Percentiles rank a stretch among this genome's conserved stretches.
These are phyloP conservation scores for Somion occarium DNA, from an alignment of 1,284 basidiomycete genomes.

Conservation along the genomic window DNA sequence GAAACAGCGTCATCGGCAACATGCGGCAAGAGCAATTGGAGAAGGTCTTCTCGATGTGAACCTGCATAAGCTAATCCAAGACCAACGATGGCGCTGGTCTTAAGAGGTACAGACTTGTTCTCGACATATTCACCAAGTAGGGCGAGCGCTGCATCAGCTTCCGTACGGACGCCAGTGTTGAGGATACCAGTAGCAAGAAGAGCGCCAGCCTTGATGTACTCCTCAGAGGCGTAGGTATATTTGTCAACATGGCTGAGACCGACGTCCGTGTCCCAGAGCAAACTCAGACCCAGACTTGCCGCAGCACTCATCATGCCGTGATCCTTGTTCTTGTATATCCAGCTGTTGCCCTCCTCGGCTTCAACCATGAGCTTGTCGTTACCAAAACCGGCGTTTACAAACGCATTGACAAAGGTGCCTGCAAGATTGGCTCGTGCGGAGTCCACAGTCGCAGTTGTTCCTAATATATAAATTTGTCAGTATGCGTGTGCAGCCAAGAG, in stretches of 20 bases:
- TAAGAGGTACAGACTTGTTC: constrained; percentile 81
- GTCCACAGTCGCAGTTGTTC: constrained; percentile 74
- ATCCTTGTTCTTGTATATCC: constrained; percentile 99
- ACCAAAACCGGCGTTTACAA: constrained; percentile 98
- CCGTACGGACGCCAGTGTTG: constrained; percentile 86
- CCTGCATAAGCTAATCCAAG: constrained; percentile 95
- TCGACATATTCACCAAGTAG: constrained; percentile 91
- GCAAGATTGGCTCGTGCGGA: constrained; percentile 95
- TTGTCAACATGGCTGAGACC: constrained; percentile 96
- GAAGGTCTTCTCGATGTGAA: constrained; percentile 84
- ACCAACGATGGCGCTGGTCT: constrained; percentile 86
- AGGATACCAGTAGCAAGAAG: constrained; percentile 94
- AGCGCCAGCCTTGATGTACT: constrained; percentile 92
- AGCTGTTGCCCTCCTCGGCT: constrained; percentile 93
- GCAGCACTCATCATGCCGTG: constrained; percentile 98
- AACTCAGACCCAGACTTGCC: constrained; percentile 88
- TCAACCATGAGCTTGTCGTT: constrained; percentile 99
- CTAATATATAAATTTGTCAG: constrained; percentile 29
- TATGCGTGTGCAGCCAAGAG: neutral
- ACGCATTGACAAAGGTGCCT: constrained; percentile 97
- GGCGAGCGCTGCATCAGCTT: constrained; percentile 91
- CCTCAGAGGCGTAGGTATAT: constrained; percentile 95
- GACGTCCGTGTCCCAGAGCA: constrained; percentile 96
- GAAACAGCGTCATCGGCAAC: constrained; percentile 78
- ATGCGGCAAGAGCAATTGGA: constrained; percentile 73